These are phyloP conservation scores for Ramularia endophylla DNA, from an alignment of 2,329 filamentous ascomycete species.

Conservation along the genomic window DNA sequence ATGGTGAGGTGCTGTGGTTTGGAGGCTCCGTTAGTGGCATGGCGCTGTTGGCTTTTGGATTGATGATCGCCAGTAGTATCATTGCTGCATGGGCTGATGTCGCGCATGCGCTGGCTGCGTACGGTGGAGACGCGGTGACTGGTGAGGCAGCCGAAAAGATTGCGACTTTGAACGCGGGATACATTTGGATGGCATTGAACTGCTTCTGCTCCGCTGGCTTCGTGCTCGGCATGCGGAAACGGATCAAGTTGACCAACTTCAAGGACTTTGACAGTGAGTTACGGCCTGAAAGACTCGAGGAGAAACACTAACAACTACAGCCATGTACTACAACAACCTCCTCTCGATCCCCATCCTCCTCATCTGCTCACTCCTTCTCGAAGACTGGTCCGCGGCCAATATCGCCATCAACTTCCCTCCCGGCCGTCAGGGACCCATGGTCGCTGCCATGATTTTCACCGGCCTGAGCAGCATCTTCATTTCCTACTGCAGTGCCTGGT, in stretches of 20 bases:
- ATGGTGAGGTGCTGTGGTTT: constrained; percentile 98
- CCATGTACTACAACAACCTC: constrained; percentile 99
- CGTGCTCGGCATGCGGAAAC: constrained; percentile 89
- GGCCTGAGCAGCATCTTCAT: constrained; percentile 93
- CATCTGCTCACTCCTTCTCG: constrained; percentile 70
- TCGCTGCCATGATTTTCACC: constrained; percentile 88
- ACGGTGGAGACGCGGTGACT: constrained; percentile 39
- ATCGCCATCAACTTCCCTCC: constrained; percentile 79
- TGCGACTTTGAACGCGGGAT: constrained; percentile 87
- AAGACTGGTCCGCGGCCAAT: constrained; percentile 89
- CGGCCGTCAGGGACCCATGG: constrained; percentile 67
- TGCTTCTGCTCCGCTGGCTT: constrained; percentile 92
- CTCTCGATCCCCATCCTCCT: constrained; percentile 91
- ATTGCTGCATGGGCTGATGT: constrained; percentile 98
- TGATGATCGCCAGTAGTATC: constrained; percentile 94
- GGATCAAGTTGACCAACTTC: constrained; percentile 99
- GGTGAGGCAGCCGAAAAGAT: constrained; percentile 62
- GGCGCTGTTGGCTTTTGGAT: constrained; percentile 84
- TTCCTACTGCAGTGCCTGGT: constrained; percentile 99
- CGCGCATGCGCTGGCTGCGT: constrained; percentile 65
- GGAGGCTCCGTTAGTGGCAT: constrained; percentile 84
- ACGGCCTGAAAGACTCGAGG: not conserved
- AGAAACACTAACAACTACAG: constrained; percentile 42
- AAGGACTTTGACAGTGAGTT: constrained; percentile 97
- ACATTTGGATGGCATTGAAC: constrained; percentile 97